Conservation (phyloP, 1,284 basidiomycete genomes). For the Sanghuangporus sanghuang region DNA sequence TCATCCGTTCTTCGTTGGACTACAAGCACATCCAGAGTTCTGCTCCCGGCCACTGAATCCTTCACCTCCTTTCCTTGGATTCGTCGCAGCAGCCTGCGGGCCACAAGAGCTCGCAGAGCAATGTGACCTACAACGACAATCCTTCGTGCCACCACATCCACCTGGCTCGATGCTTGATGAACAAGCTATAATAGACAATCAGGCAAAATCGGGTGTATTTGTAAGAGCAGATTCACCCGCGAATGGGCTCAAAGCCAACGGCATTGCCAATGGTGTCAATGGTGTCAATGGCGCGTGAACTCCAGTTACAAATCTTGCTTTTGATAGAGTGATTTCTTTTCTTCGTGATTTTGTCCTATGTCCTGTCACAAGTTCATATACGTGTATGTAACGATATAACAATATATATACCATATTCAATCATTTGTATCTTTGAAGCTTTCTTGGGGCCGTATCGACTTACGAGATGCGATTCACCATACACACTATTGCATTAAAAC, state of each 20-base stretch:
- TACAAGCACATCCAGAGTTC: slow-evolving; percentile 98
- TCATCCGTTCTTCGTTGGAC: slow-evolving; percentile 92
- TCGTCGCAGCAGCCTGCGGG: slow-evolving; percentile 84
- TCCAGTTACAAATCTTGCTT: neutral
- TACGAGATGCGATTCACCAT: neutral
- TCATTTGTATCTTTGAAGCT: no score
- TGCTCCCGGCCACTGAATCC: slow-evolving; percentile 99
- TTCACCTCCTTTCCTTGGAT: slow-evolving; percentile 94
- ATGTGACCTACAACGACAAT: slow-evolving; percentile 54
- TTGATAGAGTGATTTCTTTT: no score
- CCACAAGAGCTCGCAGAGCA: slow-evolving; percentile 67
- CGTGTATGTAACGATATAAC: no score
- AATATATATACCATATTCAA: no score
- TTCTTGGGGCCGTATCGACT: no score
- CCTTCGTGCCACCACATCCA: slow-evolving; percentile 47
- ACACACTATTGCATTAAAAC: neutral
- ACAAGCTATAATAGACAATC: slow-evolving; percentile 31
- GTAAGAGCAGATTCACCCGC: neutral
- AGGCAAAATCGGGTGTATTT: slow-evolving; percentile 9
- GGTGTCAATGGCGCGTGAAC: neutral
- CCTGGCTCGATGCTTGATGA: slow-evolving; percentile 46
- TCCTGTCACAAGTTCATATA: no score
- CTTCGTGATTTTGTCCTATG: no score
- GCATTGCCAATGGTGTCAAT: neutral
- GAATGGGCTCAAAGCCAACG: neutral